Percentiles rank a stretch among this genome's conserved stretches.
Evolutionary conservation across 176 grass and related monocot species (phyloP).

Genomic region (Juncus effusus): DNA sequence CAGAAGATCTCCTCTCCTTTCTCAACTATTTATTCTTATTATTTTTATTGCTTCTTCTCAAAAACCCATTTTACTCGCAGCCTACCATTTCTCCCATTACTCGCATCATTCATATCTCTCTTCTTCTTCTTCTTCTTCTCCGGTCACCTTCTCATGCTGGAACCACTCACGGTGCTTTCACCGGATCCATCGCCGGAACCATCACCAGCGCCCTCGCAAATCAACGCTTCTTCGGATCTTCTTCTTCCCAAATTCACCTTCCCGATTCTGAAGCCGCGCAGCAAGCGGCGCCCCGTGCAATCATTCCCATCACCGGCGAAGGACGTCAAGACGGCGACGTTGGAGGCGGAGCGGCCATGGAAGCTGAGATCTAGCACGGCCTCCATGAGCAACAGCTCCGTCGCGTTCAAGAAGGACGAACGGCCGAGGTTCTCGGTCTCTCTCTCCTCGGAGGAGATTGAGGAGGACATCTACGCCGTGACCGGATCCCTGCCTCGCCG

Average conservation of each 20-base stretch:
- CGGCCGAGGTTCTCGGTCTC: conserved; percentile 61
- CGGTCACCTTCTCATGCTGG: not conserved
- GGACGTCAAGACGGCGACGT: not conserved
- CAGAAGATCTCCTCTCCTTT: not conserved
- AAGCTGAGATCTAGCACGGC: conserved; percentile 34
- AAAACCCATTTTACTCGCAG: not conserved
- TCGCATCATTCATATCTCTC: not conserved
- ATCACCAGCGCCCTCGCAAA: too few relatives aligned
- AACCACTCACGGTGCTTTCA: conserved; percentile 6
- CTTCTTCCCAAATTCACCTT: too few relatives aligned
- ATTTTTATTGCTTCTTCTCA: not conserved
- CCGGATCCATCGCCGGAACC: conserved; percentile 1
- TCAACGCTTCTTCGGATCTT: too few relatives aligned
- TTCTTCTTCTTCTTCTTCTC: not conserved
- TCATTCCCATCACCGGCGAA: not conserved
- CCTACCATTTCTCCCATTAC: conserved; percentile 8
- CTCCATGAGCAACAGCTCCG: not conserved
- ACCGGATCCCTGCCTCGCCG: conserved; percentile 68
- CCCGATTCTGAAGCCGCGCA: not conserved
- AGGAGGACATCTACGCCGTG: conserved; percentile 86
- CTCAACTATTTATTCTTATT: not conserved
- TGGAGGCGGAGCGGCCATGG: conserved; percentile 25
- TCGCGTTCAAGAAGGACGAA: not conserved
- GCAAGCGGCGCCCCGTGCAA: not conserved
- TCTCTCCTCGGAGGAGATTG: conserved; percentile 75